Evolutionary conservation across 805 yeast genomes (phyloP).

Genomic region (Metschnikowia gruessii): DNA sequence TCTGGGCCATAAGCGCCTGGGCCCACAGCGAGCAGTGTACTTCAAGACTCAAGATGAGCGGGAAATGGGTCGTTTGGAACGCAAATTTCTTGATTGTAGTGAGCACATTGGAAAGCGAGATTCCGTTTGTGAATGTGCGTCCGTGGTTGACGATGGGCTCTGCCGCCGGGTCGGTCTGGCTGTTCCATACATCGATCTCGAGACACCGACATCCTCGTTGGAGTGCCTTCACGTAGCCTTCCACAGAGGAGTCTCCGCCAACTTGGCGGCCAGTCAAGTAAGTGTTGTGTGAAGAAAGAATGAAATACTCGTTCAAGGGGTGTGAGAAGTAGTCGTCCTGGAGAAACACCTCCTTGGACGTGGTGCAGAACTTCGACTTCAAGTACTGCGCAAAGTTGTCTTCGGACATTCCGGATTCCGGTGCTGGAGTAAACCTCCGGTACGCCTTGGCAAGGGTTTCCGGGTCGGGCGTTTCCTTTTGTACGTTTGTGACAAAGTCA

Average conservation of each 20-base stretch:
- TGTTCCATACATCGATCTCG: slow-evolving; percentile 96
- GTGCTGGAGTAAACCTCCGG: slow-evolving; percentile 21
- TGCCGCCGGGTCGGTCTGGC: slow-evolving; percentile 43
- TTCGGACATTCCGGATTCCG: slow-evolving; percentile 2
- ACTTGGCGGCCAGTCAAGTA: slow-evolving; percentile 85
- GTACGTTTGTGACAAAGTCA: slow-evolving; percentile 46
- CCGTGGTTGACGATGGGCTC: slow-evolving; percentile 95
- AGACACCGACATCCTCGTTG: slow-evolving; percentile 92
- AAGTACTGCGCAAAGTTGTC: slow-evolving; percentile 9
- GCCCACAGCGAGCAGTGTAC: slow-evolving; percentile 68
- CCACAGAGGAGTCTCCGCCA: slow-evolving; percentile 83
- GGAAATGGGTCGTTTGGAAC: slow-evolving; percentile 82
- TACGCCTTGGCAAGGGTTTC: slow-evolving; percentile 29
- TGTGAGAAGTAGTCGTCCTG: slow-evolving; percentile 25
- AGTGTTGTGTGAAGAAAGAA: slow-evolving; percentile 94
- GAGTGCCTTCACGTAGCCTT: slow-evolving; percentile 80
- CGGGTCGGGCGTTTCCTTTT: slow-evolving; percentile 41
- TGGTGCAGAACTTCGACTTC: slow-evolving; percentile 10
- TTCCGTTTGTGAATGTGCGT: slow-evolving; percentile 70
- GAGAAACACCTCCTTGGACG: slow-evolving; percentile 10
- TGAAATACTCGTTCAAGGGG: slow-evolving; percentile 83
- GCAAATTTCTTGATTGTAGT: slow-evolving; percentile 79
- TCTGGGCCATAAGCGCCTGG: slow-evolving; percentile 57
- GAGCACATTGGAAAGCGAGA: slow-evolving; percentile 66
- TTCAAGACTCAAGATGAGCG: slow-evolving; percentile 83